Evolutionary conservation across 352 stramenopile species (phyloP), one percentile per base, ranked within the genome.

Genomic region (Phytophthora capsici): DNA sequence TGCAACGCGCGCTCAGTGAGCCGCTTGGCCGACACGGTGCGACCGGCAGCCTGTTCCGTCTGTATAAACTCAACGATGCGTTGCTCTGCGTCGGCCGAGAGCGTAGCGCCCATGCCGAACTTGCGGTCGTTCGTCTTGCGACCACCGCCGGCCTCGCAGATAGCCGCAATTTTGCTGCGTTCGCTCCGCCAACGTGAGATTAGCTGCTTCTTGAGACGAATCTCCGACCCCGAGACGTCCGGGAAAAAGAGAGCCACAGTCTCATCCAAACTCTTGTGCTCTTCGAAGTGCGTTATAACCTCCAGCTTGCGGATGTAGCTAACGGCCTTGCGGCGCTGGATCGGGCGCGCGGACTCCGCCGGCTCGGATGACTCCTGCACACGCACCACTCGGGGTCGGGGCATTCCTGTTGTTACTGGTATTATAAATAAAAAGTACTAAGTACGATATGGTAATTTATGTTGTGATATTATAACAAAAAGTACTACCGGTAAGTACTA

Each of bases 291-390:
- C 10, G 36, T 50, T 19, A 71, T 45, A 16, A 67, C 32, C 50
- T 71, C 34, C 25, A 71, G n/a, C 46, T 71, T 71, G 28, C 51
- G 63, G 23, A 52, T 32, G 57, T 71, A 71, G 34, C 51, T 67
- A 14, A 66, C 57, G 30, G 63, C 44, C 19, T 57, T 23, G 20
- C 50, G 63, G 8, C 51, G 63, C 53, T 51, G 51, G 10, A 16
- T 26, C 1, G 30, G 38, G 2, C 38, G 56, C 20, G 49, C 8
- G 37, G 56, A n/a, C 40, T 59, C 41, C 17, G 25, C 16, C 0
- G 34, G 1, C 41, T 17, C 34, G 13, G 48, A 49, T 2, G 28
- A 17, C 4, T 43, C 12, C 38, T 50, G 25, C 19, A 53, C 22
- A 8, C 63, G 55, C 26, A 62, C 50, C 6, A 71, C 56, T 0